These are phyloP conservation scores for Aspergillus nomiae DNA, from an alignment of 2,329 filamentous ascomycete genomes.

Conservation along the genomic window DNA sequence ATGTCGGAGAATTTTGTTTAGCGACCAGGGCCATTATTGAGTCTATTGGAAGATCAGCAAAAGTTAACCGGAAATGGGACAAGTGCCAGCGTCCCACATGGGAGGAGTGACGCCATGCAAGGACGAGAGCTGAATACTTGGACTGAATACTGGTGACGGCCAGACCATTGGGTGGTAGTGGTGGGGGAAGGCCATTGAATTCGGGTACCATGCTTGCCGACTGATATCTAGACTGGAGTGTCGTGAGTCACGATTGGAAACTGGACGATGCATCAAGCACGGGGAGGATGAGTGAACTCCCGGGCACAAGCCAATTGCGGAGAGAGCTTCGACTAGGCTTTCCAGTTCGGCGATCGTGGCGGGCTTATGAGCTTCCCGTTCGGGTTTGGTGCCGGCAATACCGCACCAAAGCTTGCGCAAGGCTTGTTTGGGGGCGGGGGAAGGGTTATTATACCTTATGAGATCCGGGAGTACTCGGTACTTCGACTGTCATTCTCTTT, in stretches of 20 bases:
- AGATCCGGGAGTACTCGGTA: background rate
- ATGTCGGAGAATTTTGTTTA: constrained; percentile 16
- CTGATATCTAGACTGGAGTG: background rate
- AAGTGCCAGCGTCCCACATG: constrained; percentile 6
- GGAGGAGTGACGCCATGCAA: constrained; percentile 8
- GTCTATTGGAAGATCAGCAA: constrained; percentile 21
- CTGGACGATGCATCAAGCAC: background rate
- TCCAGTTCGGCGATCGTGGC: background rate
- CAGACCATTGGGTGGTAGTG: background rate
- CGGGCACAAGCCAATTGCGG: background rate
- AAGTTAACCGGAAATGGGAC: constrained; percentile 13
- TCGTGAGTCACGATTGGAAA: background rate
- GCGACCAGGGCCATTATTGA: constrained; percentile 7
- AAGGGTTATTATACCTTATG: background rate
- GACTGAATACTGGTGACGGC: background rate
- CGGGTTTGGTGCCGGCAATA: background rate
- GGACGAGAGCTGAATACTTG: background rate
- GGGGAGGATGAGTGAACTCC: background rate
- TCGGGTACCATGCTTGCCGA: background rate
- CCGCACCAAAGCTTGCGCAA: constrained; percentile 1
- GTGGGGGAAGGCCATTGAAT: background rate
- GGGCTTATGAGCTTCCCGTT: background rate
- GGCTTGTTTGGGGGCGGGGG: constrained; percentile 16
- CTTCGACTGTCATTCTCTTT: background rate
- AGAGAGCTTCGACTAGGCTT: background rate